Evolutionary conservation across 805 yeast species (phyloP), one percentile per base, ranked within the genome.

Genomic region (Wickerhamomyces bovis): DNA sequence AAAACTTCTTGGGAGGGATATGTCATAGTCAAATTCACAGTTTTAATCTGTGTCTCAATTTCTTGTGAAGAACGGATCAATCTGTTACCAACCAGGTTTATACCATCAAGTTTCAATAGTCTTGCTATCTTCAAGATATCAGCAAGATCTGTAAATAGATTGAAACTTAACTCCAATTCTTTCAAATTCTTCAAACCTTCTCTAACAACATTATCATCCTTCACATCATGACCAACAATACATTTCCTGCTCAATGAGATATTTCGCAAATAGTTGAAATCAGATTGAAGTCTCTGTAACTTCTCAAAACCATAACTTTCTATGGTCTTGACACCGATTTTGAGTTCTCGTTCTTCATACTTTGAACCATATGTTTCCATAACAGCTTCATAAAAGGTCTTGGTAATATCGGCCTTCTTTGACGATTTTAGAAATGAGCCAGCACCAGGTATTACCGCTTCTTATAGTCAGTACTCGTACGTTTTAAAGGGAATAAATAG

Each of bases 261-360:
- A 5, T 71, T 64, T n/a, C 52, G 55, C 43, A 87, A 65, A 11
- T 67, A 60, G 3, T 51, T 53, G 38, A 80, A 71, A 48, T 82
- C 64, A 1, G 73, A 60, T 52, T 79, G 83, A 13, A 72, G 55
- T n/a, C 54, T 42, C 40, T 75, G 70, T 39, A 83, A 60, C 50
- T 76, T 73, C 21, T 77, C 83, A 57, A 86, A 81, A 1, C 96
- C 96, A 47, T 69, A 75, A 23, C 77, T 73, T 55, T 85, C 82
- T 9, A 80, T 79, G 6, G 53, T 51, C 59, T 88, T 88, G 1
- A 67, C 46, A 0, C 89, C 87, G 44, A 84, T 72, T 21, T 59
- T 60, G 6, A 78, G 58, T 16, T 68, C 65, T 9, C 64, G 56
- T 4, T 55, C 52, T 10, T 53, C 58, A 6, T 54, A 55, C n/a